Evolutionary conservation across 1,284 basidiomycete genomes (phyloP).

Genomic region (Boletus nobilissimus): DNA sequence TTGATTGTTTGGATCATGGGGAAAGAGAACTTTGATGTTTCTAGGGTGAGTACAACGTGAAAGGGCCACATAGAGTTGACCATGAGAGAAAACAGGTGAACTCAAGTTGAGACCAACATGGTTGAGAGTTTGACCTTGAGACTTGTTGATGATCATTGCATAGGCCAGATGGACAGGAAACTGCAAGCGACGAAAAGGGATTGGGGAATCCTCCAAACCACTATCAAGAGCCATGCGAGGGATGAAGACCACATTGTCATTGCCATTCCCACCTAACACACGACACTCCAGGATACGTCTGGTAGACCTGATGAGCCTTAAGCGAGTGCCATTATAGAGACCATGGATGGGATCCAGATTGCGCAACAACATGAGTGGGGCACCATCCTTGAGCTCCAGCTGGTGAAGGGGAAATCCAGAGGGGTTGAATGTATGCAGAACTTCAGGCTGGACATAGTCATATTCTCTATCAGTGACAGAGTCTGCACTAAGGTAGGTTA

Average conservation of each 20-base stretch:
- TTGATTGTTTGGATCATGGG: background rate
- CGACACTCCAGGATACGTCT: background rate
- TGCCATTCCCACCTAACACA: background rate
- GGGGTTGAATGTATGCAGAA: background rate
- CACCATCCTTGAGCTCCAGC: background rate
- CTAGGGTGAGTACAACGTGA: conserved; percentile 18
- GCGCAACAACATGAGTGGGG: too few species aligned
- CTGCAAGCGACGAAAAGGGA: background rate
- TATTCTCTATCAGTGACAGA: background rate
- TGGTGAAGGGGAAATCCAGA: background rate
- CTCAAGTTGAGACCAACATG: conserved; percentile 16
- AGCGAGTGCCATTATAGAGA: background rate
- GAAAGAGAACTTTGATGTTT: conserved; percentile 16
- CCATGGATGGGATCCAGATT: too few species aligned
- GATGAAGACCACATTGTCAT: background rate
- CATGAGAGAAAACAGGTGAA: conserved; percentile 25
- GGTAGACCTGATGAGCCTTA: background rate
- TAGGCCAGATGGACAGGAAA: conserved; percentile 39
- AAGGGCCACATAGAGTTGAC: conserved; percentile 15
- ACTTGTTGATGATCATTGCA: conserved; percentile 54
- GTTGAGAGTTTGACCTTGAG: conserved; percentile 49
- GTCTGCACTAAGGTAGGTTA: conserved; percentile 17
- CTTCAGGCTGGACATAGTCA: background rate
- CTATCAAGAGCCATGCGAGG: too few species aligned
- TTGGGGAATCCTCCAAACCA: background rate